Evolutionary conservation across 2,329 filamentous ascomycete species (phyloP).

Genomic region (Phaeosphaeriaceae sp.): DNA sequence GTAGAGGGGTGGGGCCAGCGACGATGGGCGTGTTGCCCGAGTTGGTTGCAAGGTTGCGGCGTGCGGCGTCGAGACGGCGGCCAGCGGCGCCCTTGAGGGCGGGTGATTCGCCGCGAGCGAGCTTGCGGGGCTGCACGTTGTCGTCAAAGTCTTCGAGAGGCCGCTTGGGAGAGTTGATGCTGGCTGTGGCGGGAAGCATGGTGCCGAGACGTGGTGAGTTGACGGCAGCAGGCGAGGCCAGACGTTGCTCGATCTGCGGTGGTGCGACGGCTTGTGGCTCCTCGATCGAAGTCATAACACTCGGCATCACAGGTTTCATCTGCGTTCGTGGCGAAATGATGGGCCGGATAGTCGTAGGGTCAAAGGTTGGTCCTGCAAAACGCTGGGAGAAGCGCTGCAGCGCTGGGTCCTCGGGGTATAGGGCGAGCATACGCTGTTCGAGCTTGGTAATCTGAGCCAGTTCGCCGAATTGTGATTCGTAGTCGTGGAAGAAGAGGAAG

Average conservation of each 20-base stretch:
- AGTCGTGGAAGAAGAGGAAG: slow-evolving; percentile 91
- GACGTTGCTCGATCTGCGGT: slow-evolving; percentile 29
- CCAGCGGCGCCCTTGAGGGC: slow-evolving; percentile 84
- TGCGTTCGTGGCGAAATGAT: slow-evolving; percentile 84
- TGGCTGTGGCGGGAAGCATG: slow-evolving; percentile 25
- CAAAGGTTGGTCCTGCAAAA: slow-evolving; percentile 72
- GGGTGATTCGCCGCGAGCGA: slow-evolving; percentile 88
- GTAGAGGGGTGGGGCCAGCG: slow-evolving; percentile 68
- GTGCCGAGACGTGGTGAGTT: slow-evolving; percentile 41
- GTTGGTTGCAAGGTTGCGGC: slow-evolving; percentile 49
- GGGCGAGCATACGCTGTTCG: slow-evolving; percentile 88
- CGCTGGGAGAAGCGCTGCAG: slow-evolving; percentile 78
- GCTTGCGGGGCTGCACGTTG: slow-evolving; percentile 82
- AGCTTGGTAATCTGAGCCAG: slow-evolving; percentile 88
- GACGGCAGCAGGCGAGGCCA: slow-evolving; percentile 33
- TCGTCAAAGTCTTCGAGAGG: slow-evolving; percentile 68
- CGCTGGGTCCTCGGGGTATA: slow-evolving; percentile 88
- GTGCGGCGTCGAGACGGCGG: slow-evolving; percentile 80
- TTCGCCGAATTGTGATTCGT: slow-evolving; percentile 93
- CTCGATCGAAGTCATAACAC: slow-evolving; percentile 38
- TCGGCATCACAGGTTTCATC: slow-evolving; percentile 61
- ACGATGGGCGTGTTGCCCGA: slow-evolving; percentile 36
- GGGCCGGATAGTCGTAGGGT: slow-evolving; percentile 80
- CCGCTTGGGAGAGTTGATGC: slow-evolving; percentile 54
- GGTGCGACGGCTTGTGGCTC: slow-evolving; percentile 28